Base-by-base conservation (phyloP, 2,329 filamentous ascomycete species). In the Westerdykella sp. region DNA sequence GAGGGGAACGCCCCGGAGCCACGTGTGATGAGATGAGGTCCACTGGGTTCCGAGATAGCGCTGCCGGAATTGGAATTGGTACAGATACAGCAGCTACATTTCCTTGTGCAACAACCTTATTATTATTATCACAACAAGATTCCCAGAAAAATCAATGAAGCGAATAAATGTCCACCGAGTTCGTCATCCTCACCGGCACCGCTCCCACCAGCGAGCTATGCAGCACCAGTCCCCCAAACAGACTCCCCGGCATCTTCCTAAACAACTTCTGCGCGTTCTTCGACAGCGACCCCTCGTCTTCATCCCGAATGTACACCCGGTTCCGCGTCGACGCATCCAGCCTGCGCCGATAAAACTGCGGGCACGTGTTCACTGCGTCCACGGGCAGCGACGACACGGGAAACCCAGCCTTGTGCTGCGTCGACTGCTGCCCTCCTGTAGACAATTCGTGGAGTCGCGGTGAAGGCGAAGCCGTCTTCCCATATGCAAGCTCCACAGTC, bases 321-420 rank as follows among this genome's bases (percentile, higher is more conserved):
- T 60, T 60, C 32, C 56, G 50, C 6, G 47, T 55, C 30, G 55
- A 57, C 6, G 51, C 54, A 34, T 60, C 55, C 6, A 58, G 38
- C 37, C 51, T 42, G 9, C 54, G 48, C 6, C 56, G 50, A 37
- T 56, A 60, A 43, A 58, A 60, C 7, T 15, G 39, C 12, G 50
- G 50, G 32, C 46, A 48, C 5, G 40, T 34, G n/a, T 42, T 41
- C 10, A 45, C 43, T 7, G 37, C 49, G 23, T 53, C 47, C 12
- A 45, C 23, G 5, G 51, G 49, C 39, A 46, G 49, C 14, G 48
- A 51, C 3, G 43, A 37, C 2, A 42, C 22, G 1, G 47, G 40
- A 34, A 40, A 49, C 9, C 46, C 42, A 18, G 43, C 25, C 21
- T 48, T 40, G 36, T 49, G 43, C 13, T 44, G 36, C 9, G 11